phyloP scores from a whole-genome alignment of 345 rosid species.

The Hypericum androsaemum region DNA sequence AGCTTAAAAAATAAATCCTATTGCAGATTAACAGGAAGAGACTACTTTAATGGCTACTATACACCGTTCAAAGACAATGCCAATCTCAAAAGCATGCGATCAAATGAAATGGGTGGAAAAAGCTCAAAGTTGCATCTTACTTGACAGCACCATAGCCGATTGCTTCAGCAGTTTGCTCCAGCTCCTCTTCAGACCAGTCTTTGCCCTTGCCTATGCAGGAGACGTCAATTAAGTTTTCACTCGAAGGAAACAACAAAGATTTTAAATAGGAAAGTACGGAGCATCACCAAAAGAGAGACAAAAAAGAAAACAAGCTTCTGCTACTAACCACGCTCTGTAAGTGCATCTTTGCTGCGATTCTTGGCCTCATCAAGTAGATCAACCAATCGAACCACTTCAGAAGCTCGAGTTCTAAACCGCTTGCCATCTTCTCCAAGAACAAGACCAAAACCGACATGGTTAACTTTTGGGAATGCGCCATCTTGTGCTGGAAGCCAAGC shows the following conservation, averaged over 20 bases:
- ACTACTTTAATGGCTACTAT: no score
- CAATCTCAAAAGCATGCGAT: neutral
- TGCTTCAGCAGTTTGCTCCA: slow-evolving; percentile 87
- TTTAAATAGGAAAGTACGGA: neutral
- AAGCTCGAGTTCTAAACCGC: slow-evolving; percentile 71
- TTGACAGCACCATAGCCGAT: slow-evolving; percentile 95
- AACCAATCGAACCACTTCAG: slow-evolving; percentile 86
- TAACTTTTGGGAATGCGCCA: slow-evolving; percentile 47
- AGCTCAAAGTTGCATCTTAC: slow-evolving; percentile 37
- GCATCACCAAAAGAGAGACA: slow-evolving; percentile 3
- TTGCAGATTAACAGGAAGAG: no score
- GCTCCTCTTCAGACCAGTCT: slow-evolving; percentile 81
- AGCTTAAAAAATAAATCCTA: no score
- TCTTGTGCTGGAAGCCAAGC: slow-evolving; percentile 75
- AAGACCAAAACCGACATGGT: slow-evolving; percentile 92
- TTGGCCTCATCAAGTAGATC: slow-evolving; percentile 98
- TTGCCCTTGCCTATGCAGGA: slow-evolving; percentile 55
- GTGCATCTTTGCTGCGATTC: slow-evolving; percentile 60
- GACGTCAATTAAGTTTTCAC: neutral
- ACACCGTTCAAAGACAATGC: neutral
- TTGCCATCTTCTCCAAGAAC: slow-evolving; percentile 94
- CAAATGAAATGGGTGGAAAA: neutral
- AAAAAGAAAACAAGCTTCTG: slow-evolving; percentile 6
- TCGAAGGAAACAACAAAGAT: neutral
- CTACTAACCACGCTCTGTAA: slow-evolving; percentile 66